phyloP scores from a whole-genome alignment of 768 basidiomycete species.

The Mycena metata region DNA sequence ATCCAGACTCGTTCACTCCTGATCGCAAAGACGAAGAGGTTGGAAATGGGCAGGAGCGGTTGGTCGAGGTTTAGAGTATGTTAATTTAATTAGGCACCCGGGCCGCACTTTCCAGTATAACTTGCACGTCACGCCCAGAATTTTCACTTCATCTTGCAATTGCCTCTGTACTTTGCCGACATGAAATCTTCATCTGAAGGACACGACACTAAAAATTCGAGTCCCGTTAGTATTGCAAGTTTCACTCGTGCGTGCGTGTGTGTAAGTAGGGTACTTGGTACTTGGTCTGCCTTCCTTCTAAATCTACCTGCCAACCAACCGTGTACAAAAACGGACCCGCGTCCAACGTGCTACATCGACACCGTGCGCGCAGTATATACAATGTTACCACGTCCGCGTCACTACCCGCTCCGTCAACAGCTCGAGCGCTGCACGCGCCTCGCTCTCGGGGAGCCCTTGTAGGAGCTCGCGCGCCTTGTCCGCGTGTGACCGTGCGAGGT shows the following conservation, averaged over 20 bases:
- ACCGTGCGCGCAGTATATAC: too few relatives aligned
- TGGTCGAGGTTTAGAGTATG: too few relatives aligned
- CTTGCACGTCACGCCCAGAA: too few relatives aligned
- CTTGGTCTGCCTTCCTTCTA: slow-evolving; percentile 3
- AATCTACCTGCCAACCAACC: slow-evolving; percentile 3
- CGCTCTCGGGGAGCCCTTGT: slow-evolving; percentile 81
- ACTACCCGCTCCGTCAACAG: slow-evolving; percentile 83
- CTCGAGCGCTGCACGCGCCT: slow-evolving; percentile 83
- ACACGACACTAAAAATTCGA: too few relatives aligned
- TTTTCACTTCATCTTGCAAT: neutral
- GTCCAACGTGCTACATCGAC: too few relatives aligned
- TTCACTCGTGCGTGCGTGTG: slow-evolving; percentile 18
- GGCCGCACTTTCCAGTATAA: too few relatives aligned
- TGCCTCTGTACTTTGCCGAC: too few relatives aligned
- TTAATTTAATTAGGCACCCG: too few relatives aligned
- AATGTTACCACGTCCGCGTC: slow-evolving; percentile 55
- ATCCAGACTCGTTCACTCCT: too few relatives aligned
- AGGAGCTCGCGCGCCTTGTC: slow-evolving; percentile 84
- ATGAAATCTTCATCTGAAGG: too few relatives aligned
- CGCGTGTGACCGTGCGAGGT: slow-evolving; percentile 83
- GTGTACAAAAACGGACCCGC: neutral
- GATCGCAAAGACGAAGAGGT: too few relatives aligned
- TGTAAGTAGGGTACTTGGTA: neutral
- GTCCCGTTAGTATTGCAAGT: slow-evolving; percentile 20
- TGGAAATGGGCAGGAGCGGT: too few relatives aligned